These are phyloP conservation scores for Obelidium mucronatum DNA, from an alignment of 192 early-diverging fungal species.

Conservation along the genomic window DNA sequence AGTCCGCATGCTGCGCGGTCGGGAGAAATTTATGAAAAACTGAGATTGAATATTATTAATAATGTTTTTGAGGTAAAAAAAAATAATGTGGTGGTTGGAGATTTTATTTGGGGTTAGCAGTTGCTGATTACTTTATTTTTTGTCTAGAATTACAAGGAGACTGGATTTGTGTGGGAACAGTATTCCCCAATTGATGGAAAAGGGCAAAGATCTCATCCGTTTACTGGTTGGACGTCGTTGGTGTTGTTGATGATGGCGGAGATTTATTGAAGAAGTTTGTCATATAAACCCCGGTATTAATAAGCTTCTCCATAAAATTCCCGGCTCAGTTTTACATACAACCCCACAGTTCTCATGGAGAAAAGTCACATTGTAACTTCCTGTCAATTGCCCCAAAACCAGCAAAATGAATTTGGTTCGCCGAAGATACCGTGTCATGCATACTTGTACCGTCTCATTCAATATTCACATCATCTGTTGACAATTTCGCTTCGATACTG, in stretches of 20 bases:
- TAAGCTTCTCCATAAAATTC: conserved; percentile 4
- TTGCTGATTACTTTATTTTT: conserved; percentile 51
- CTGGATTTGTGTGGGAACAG: conserved; percentile 93
- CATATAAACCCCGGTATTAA: neutral
- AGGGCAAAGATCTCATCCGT: conserved; percentile 88
- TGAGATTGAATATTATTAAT: conserved; percentile 78
- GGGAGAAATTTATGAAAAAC: conserved; percentile 69
- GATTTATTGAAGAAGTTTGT: conserved; percentile 54
- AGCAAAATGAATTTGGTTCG: too few relatives aligned
- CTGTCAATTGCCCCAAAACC: too few relatives aligned
- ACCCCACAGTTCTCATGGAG: too few relatives aligned
- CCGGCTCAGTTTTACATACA: neutral
- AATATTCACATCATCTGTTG: too few relatives aligned
- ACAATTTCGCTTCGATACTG: too few relatives aligned
- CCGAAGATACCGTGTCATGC: too few relatives aligned
- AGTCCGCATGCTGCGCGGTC: conserved; percentile 70
- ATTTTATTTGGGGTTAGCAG: too few relatives aligned
- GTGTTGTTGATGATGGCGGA: conserved; percentile 88
- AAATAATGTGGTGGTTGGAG: conserved; percentile 51
- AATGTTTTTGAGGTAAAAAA: conserved; percentile 71
- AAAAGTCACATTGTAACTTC: too few relatives aligned
- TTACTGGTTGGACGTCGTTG: conserved; percentile 93
- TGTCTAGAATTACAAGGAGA: conserved; percentile 70
- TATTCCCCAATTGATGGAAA: conserved; percentile 78
- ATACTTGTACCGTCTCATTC: too few relatives aligned